phyloP scores from a whole-genome alignment of 2,329 filamentous ascomycete species.

The Podosphaera xanthii region DNA sequence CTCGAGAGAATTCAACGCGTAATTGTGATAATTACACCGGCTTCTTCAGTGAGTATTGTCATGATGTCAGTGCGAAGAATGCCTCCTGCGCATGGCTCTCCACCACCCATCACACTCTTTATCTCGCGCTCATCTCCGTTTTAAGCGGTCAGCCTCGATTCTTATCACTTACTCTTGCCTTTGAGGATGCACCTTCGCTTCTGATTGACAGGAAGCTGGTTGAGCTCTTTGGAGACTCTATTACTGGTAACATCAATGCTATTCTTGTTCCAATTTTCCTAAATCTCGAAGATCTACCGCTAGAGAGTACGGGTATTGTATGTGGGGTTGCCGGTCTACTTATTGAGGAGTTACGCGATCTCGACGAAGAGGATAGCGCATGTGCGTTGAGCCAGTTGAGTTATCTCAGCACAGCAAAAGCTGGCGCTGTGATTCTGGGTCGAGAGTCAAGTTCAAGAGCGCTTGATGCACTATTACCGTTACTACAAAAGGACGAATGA shows the following conservation, averaged over 20 bases:
- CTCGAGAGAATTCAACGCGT: slow-evolving; percentile 19
- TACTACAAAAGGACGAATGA: too few relatives aligned
- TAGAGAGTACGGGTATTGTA: slow-evolving; percentile 84
- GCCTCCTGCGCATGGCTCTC: slow-evolving; percentile 26
- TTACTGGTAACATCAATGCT: slow-evolving; percentile 53
- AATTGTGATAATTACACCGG: slow-evolving; percentile 10
- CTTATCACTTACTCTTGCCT: slow-evolving; percentile 49
- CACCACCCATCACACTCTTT: slow-evolving; percentile 37
- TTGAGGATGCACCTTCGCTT: slow-evolving; percentile 50
- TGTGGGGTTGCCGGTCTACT: slow-evolving; percentile 76
- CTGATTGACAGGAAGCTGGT: slow-evolving; percentile 48
- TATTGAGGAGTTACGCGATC: slow-evolving; percentile 38
- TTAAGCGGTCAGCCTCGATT: slow-evolving; percentile 41
- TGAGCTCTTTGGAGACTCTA: slow-evolving; percentile 41
- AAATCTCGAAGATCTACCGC: slow-evolving; percentile 55
- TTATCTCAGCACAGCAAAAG: slow-evolving; percentile 71
- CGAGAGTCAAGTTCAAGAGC: slow-evolving; percentile 52
- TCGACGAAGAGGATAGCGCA: slow-evolving; percentile 16
- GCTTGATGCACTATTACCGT: slow-evolving; percentile 38
- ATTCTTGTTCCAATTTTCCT: slow-evolving; percentile 70
- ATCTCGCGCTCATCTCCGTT: slow-evolving; percentile 37
- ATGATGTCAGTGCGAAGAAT: neutral
- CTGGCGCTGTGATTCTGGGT: slow-evolving; percentile 71
- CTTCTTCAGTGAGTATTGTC: neutral
- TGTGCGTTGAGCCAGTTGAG: slow-evolving; percentile 39